These are phyloP conservation scores for Ananas comosus DNA, from an alignment of 176 grass and related monocot genomes.

Conservation along the genomic window DNA sequence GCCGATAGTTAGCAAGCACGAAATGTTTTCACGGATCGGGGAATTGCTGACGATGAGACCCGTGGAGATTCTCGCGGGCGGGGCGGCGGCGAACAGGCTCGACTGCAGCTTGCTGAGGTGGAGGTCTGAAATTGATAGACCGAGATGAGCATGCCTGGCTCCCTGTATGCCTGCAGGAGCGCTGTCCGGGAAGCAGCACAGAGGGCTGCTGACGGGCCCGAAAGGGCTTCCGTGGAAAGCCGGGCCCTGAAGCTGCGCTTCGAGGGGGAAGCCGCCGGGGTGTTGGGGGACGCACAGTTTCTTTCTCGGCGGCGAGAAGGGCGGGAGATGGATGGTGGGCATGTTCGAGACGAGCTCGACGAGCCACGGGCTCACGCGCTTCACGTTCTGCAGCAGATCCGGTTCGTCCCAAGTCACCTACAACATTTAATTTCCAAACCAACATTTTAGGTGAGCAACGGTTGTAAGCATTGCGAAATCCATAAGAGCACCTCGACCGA, in stretches of 20 bases:
- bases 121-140: slow-evolving; percentile 49
- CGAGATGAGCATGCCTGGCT: slow-evolving; percentile 88
- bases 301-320: slow-evolving; percentile 58
- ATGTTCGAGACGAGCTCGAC: slow-evolving; percentile 74
- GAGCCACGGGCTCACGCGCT: slow-evolving; percentile 75
- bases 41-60: slow-evolving; percentile 22
- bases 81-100: slow-evolving; percentile 12
- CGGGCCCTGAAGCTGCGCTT: slow-evolving; percentile 24
- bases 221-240: slow-evolving; percentile 4
- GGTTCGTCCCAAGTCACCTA: slow-evolving; percentile 96
- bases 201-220: slow-evolving; percentile 19
- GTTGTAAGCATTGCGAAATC: background rate
- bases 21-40: background rate
- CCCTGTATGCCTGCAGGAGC: slow-evolving; percentile 94
- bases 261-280: slow-evolving; percentile 32
- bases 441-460: background rate
- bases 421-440: slow-evolving; percentile 7
- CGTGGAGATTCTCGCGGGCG: slow-evolving; percentile 19
- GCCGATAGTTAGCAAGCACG: slow-evolving; percentile 13
- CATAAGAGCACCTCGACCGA: background rate
- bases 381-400: slow-evolving; percentile 78
- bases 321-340: slow-evolving; percentile 52
- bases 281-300: slow-evolving; percentile 51
- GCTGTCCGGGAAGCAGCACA: slow-evolving; percentile 42
- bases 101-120: slow-evolving; percentile 45